Percentiles rank a stretch among this genome's conserved stretches.
These are phyloP conservation scores for Rhizophagus clarus DNA, from an alignment of 192 early-diverging fungal species.

Conservation along the genomic window DNA sequence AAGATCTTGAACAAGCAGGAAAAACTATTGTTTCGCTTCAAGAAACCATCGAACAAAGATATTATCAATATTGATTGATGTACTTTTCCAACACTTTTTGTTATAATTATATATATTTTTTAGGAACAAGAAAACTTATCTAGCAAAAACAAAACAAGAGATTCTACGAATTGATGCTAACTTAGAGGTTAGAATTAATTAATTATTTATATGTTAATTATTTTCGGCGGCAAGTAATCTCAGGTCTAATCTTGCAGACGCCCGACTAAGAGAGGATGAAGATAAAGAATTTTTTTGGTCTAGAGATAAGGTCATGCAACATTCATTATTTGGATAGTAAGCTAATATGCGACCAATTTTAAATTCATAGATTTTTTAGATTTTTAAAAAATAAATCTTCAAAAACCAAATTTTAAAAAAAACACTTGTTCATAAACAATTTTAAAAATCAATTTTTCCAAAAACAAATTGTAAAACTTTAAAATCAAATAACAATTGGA, in stretches of 20 bases:
- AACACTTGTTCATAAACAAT: too few relatives aligned
- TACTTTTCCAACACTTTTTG: constrained; percentile 29
- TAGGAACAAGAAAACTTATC: constrained; percentile 43
- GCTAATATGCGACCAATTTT: too few relatives aligned
- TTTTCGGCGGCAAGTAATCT: constrained; percentile 43
- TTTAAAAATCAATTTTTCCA: too few relatives aligned
- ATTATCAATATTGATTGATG: constrained; percentile 27
- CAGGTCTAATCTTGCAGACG: constrained; percentile 40
- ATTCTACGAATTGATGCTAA: neutral
- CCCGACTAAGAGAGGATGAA: constrained; percentile 72
- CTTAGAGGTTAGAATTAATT: constrained; percentile 13
- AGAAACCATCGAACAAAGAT: constrained; percentile 47
- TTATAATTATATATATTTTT: constrained; percentile 40
- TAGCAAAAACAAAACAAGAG: constrained; percentile 4
- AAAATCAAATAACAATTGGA: too few relatives aligned
- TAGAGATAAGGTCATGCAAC: too few relatives aligned
- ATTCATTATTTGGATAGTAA: too few relatives aligned
- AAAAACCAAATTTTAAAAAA: too few relatives aligned
- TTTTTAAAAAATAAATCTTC: too few relatives aligned
- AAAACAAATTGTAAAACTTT: too few relatives aligned
- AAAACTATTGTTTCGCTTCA: constrained; percentile 48
- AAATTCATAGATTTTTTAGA: too few relatives aligned
- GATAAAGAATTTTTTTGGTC: constrained; percentile 64
- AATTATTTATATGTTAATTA: constrained; percentile 23
- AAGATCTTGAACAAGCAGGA: constrained; percentile 64